Base-by-base conservation (phyloP, 495 filamentous ascomycete species). In the Articulospora tetracladia region DNA sequence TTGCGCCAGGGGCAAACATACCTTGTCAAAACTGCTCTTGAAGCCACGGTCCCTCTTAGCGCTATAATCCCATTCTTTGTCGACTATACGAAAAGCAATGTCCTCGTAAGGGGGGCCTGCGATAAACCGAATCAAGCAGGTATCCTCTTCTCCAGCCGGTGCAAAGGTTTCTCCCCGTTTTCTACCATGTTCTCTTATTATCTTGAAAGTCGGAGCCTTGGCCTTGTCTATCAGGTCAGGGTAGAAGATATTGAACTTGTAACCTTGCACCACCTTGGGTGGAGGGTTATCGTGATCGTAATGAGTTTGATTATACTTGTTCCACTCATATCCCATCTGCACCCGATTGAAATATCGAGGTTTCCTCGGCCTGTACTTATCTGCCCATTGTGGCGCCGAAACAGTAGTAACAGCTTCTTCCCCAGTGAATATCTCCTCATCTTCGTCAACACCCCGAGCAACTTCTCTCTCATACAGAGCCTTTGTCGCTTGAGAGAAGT, bases 281-380 rank as follows among this genome's bases (percentile, higher is more conserved):
- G 94, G 94, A 7, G 94, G 94, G 66, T 99, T 97, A 68, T 98
- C 95, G 72, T 97, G 93, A 69, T 98, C 95, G 75, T 99, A 99
- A 76, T 99, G 94, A 1, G 94, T 99, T 73, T 99, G 94, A 67
- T 99, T 99, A 79, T 99, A 99, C 70, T 99, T 99, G 72, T 99
- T 99, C 94, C 94, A 99, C 70, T 99, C 94, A 73, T 97, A 99
- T 41, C 94, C 94, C 91, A 97, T 98, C 73, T 97, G 92, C 41
- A 97, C 93, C 22, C 94, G 86, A 70, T 98, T 98, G 81, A 99
- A 98, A 75, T 98, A 98, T 28, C 90, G 83, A 11, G 94, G 95
- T 75, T 98, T 97, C 53, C 94, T 82, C 23, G 95, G 93, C 17
- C 92, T 85, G 68, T 97, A 89, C 72, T 96, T 95, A 69, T 84